Evolutionary conservation across 148 eudicot species (phyloP), one percentile per base, ranked within the genome.

Genomic region (Cornus florida): DNA sequence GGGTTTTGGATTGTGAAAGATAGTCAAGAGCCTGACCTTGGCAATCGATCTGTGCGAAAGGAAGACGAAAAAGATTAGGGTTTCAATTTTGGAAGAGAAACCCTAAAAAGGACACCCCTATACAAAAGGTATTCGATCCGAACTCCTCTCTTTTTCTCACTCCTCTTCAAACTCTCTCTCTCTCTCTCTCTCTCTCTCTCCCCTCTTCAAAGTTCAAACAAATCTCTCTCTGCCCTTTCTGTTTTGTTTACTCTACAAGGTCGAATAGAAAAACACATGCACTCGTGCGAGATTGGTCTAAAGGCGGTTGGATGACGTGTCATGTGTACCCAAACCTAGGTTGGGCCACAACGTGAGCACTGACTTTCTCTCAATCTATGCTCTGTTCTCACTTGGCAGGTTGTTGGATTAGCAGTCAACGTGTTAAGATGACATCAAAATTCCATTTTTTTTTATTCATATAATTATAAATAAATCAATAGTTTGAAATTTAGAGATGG

Each of bases 81-180:
- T 70, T 78, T 66, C 46, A 64, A 78, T 28, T 9, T 9, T 39
- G 41, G 22, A 72, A 75, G 24, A 66, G 71, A 66, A 75, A 75
- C 76, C 70, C 70, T 73, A 78, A 70, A 67, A 32, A 62, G 53
- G 35, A 11, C 38, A 31, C 10, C 16, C 59, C 60, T 23, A 33
- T 1, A 14, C 59, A 46, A 31, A n/a, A 64, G 48, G 65, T 71
- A 24, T 20, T 76, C 66, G 76, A 67, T 66, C 80, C 76, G 83
- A 76, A 70, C 22, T 50, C 67, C 24, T 46, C 60, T 67, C 66
- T 70, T 69, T 72, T 71, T 77, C 73, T 67, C 82, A 72, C 48
- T 48, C 48, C 48, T 43, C 48, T 43, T 43, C 48, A 9, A 43
- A 43, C 48, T 6, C 46, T 32, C 53, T 72, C 48, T 67, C 82